A percentile compares a stretch with the other conserved stretches of the same genome.
Evolutionary conservation across 768 basidiomycete genomes (phyloP).

Genomic region (Pluteus cervinus): DNA sequence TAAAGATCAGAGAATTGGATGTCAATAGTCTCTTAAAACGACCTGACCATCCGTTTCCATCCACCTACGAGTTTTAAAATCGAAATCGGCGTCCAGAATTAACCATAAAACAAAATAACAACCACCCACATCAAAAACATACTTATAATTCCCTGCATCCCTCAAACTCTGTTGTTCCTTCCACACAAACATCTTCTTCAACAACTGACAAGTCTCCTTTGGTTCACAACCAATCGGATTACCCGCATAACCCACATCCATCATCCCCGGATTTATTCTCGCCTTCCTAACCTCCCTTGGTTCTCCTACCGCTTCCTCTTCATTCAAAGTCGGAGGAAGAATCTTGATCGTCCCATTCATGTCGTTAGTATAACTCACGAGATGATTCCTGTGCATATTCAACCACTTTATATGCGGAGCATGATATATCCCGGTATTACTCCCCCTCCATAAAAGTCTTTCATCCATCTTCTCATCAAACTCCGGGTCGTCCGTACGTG

Average conservation of each 20-base stretch:
- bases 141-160: constrained; percentile 55
- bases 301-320: constrained; percentile 26
- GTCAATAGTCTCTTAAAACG: constrained; percentile 62
- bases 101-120: not conserved
- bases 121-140: constrained; percentile 46
- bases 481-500: constrained; percentile 44
- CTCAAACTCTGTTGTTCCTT: constrained; percentile 32
- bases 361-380: constrained; percentile 38
- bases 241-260: constrained; percentile 57
- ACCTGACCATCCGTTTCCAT: constrained; percentile 67
- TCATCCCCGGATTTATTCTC: constrained; percentile 44
- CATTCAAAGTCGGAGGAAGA: constrained; percentile 23
- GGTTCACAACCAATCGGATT: constrained; percentile 34
- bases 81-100: not conserved
- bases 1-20: constrained; percentile 58
- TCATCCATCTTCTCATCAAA: constrained; percentile 64
- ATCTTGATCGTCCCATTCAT: constrained; percentile 33
- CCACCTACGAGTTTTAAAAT: constrained; percentile 33
- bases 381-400: constrained; percentile 40
- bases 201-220: constrained; percentile 31
- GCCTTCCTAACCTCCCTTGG: constrained; percentile 27
- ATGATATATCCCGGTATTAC: constrained; percentile 60
- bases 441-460: constrained; percentile 66
- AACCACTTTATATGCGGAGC: constrained; percentile 36
- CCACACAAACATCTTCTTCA: constrained; percentile 47